phyloP scores from a whole-genome alignment of 148 eudicot genomes.

The Heliamphora exappendiculata region DNA sequence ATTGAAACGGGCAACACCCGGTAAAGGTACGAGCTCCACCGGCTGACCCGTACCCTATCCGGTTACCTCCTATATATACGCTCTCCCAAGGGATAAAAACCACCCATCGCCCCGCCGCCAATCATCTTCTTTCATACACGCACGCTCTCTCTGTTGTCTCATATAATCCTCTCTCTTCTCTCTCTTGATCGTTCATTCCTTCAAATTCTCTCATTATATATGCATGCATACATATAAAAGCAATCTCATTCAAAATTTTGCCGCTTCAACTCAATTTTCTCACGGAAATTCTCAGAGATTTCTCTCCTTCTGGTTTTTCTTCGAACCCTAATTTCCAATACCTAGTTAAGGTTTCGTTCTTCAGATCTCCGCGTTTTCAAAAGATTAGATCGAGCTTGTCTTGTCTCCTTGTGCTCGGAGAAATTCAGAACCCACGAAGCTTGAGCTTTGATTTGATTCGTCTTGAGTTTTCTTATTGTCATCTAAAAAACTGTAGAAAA shows the following conservation, averaged over 20 bases:
- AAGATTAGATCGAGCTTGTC: background rate
- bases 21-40: background rate
- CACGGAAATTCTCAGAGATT: background rate
- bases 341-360: background rate
- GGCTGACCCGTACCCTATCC: background rate
- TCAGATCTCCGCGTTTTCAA: background rate
- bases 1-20: conserved; percentile 3
- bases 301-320: background rate
- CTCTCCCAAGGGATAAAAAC: background rate
- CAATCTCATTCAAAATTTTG: conserved; percentile 1
- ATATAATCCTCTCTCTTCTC: background rate
- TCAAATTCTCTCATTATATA: background rate
- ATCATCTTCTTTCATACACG: no score
- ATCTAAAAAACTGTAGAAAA: background rate
- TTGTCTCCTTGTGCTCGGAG: background rate
- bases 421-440: background rate
- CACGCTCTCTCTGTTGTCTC: background rate
- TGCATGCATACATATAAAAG: conserved; percentile 2
- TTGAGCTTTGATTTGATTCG: background rate
- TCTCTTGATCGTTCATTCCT: background rate
- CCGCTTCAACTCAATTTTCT: conserved; percentile 1
- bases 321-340: background rate
- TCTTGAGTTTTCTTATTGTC: background rate
- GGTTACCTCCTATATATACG: conserved; percentile 12
- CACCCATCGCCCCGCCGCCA: background rate